Evolutionary conservation across 169 alveolate species (phyloP), one percentile per base, ranked within the genome.

Genomic region (Theileria orientalis): DNA sequence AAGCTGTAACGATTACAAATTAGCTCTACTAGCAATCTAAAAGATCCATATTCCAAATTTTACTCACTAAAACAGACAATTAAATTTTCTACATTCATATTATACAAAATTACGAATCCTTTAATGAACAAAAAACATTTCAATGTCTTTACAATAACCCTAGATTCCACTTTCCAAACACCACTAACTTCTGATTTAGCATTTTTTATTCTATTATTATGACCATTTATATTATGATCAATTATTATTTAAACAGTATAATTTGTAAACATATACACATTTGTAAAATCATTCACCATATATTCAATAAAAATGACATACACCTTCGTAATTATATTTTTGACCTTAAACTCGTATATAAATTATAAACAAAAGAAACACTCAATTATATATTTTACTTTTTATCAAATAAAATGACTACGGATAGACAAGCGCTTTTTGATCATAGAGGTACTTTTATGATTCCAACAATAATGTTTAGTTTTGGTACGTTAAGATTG

Each of bases 401-500:
- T 7, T 37, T 37, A 9, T 37, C 9, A 9, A 7, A 5, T 37
- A 37, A 37, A 37, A 37, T 37, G 9, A 9, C 44, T 54, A 54
- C 57, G n/a, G 72, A 62, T 1, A 25, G 57, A n/a, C 13, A 62
- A 62, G 21, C 27, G 27, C 51, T 42, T 16, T 62, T 62, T 62
- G 72, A 62, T 40, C 72, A 51, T 8, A 44, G 27, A 62, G 72
- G 72, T 62, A 44, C 14, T 21, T 62, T 40, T 42, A 6, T 19
- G 7, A 25, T 21, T 14, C 29, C 21, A 44, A 30, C 60, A 3
- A 3, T 42, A 44, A 62, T 35, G 51, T 62, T 40, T 44, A 62
- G 72, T 44, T 44, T n/a, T 62, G 72, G 72, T 62, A 62, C n/a
- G 72, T 62, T 32, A 30, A 44, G 37, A 25, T 44, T 44, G 35